phyloP scores from a whole-genome alignment of 805 yeast genomes.

The Saccharomycopsis fodiens region DNA sequence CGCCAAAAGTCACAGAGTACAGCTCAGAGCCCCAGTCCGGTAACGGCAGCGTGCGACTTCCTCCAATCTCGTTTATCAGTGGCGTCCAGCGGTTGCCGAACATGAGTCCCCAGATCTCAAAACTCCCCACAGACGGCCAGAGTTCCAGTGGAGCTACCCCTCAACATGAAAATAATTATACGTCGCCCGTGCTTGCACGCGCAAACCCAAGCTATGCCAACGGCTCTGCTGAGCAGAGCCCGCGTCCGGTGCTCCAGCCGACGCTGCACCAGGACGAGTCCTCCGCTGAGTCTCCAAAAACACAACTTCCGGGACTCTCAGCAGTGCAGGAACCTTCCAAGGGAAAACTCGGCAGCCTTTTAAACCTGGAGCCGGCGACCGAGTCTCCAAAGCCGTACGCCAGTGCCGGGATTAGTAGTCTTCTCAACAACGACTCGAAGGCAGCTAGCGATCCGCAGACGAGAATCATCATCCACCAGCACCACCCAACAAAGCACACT shows the following conservation, averaged over 20 bases:
- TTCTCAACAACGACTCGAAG: neutral
- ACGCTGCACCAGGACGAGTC: neutral
- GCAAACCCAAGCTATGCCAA: neutral
- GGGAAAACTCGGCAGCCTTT: neutral
- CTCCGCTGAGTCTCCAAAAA: neutral
- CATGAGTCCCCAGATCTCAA: neutral
- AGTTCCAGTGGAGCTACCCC: no score
- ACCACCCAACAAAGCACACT: slow-evolving; percentile 12
- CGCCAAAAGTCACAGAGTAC: neutral
- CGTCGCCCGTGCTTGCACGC: neutral
- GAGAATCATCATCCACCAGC: slow-evolving; percentile 20
- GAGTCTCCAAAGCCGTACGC: slow-evolving; percentile 1
- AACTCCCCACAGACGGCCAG: neutral
- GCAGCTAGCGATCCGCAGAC: slow-evolving; percentile 10
- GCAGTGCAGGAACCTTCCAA: neutral
- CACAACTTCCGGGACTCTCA: slow-evolving; percentile 8
- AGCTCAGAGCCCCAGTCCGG: slow-evolving; percentile 6
- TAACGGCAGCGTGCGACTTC: slow-evolving; percentile 25
- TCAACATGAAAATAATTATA: no score
- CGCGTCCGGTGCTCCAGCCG: neutral
- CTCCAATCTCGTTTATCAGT: slow-evolving; percentile 33
- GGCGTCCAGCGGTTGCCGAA: slow-evolving; percentile 15
- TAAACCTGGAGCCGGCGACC: slow-evolving; percentile 1
- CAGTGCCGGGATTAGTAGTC: neutral
- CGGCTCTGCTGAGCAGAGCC: neutral